Conservation (phyloP, 805 yeast species). For the Brettanomyces naardenensis region DNA sequence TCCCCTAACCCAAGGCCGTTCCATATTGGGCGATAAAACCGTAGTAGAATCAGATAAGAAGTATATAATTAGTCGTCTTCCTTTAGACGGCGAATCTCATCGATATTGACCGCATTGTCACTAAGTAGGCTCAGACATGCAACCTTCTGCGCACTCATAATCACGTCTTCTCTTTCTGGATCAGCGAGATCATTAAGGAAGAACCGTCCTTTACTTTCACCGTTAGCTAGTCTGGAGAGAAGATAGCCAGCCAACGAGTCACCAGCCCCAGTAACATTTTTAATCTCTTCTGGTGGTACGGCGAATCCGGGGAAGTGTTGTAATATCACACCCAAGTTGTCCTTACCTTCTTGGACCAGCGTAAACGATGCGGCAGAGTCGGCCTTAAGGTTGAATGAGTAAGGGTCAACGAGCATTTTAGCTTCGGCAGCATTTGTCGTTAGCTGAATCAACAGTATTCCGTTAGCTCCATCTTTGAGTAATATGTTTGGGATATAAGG, state of each 20-base stretch:
- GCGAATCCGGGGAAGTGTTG: slow-evolving; percentile 44
- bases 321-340: slow-evolving; percentile 44
- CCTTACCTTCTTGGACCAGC: slow-evolving; percentile 2
- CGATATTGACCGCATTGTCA: slow-evolving; percentile 17
- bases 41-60: no score
- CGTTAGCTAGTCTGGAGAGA: slow-evolving; percentile 31
- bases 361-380: slow-evolving; percentile 1
- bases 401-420: slow-evolving; percentile 1
- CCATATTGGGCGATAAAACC: no score
- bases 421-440: slow-evolving; percentile 21
- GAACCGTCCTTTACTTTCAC: slow-evolving; percentile 2
- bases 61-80: no score
- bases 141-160: slow-evolving; percentile 19
- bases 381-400: slow-evolving; percentile 3
- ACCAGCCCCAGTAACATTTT: slow-evolving; percentile 84
- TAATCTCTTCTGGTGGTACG: slow-evolving; percentile 31
- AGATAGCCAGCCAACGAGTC: slow-evolving; percentile 70
- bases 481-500: slow-evolving; percentile 65
- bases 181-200: slow-evolving; percentile 8
- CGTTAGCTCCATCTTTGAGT: slow-evolving; percentile 61
- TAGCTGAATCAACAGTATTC: slow-evolving; percentile 44
- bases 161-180: slow-evolving; percentile 13
- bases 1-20: no score
- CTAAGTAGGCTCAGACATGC: slow-evolving; percentile 19
- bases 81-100: slow-evolving; percentile 5